Base-by-base conservation (phyloP, 805 yeast genomes). In the Lachancea dasiensis region DNA sequence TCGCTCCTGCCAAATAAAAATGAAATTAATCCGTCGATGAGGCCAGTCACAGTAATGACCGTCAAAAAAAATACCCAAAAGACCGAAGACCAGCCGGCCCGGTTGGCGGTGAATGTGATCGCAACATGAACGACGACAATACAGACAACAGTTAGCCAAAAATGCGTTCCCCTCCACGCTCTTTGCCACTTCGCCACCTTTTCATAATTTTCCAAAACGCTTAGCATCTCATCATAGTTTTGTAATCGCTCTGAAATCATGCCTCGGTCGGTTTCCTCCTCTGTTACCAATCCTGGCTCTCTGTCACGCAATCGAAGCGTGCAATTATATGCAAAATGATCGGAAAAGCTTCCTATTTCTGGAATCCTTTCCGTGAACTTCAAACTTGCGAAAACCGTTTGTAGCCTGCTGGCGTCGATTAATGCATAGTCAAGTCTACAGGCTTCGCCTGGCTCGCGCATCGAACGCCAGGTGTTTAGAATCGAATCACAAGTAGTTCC, bases 401-500 rank as follows among this genome's bases (percentile, higher is more conserved):
- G 56, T 16, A 87, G 62, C 33, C 64, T 64, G 0, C 59, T 46
- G 0, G 75, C 60, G 54, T 85, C 95, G 34, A 83, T 75, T 43
- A 92, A 70, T 0, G 95, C 94, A 56, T 90, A 92, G 54, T 92
- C 98, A 34, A 92, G 67, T 28, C 98, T 68, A 51, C 90, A 81
- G 1, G 97, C 97, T 44, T 85, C 87, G 36, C 72, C 69, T 0
- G 70, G 67, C 15, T 61, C 49, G 21, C 79, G 58, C 31, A 45
- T 34, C 2, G 57, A 52, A 45, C 97, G 71, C 95, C 95, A 92
- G 2, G 96, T 84, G 54, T 92, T 90, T 40, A 89, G 64, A 11
- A 67, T 69, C 1, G 95, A 84, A 54, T 92, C 95, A 60, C 97
- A 87, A 0, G 98, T 92, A 5, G 83, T 77, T 1, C 95, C 97